A percentile compares a stretch with the other conserved stretches of the same genome.
Evolutionary conservation across 2,329 filamentous ascomycete genomes (phyloP).

Genomic region (Fusarium begoniae): DNA sequence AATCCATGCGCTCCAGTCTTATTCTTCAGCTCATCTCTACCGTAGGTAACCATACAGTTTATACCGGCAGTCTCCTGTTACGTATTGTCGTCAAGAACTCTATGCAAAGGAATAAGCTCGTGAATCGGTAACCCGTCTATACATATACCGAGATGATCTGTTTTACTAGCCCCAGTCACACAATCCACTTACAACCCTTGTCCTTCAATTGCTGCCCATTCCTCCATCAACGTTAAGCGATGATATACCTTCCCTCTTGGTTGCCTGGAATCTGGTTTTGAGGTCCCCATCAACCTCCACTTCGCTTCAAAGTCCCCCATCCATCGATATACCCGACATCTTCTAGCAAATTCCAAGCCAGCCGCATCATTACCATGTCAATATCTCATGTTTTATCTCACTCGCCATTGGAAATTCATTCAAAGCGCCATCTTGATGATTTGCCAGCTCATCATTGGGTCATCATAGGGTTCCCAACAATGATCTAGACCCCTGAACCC

Average conservation of each 20-base stretch:
- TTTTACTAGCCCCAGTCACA: not conserved
- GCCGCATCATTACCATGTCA: conserved; percentile 3
- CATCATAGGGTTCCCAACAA: conserved; percentile 13
- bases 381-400: conserved; percentile 11
- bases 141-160: not conserved
- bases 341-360: conserved; percentile 20
- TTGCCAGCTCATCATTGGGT: conserved; percentile 11
- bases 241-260: not conserved
- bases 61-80: not conserved
- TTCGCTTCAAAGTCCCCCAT: not conserved
- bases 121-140: not conserved
- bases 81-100: not conserved
- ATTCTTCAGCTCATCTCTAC: not conserved
- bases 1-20: not conserved
- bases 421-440: conserved; percentile 2
- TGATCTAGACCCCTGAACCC: conserved; percentile 9
- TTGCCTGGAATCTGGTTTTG: conserved; percentile 11
- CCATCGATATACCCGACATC: not conserved
- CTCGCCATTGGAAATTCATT: not conserved
- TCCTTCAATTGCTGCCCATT: not conserved
- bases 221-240: not conserved
- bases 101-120: not conserved
- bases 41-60: not conserved
- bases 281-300: conserved; percentile 13
- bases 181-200: not conserved